Base-by-base conservation (phyloP, 257 asterid species). In the Nicotiana sylvestris region DNA sequence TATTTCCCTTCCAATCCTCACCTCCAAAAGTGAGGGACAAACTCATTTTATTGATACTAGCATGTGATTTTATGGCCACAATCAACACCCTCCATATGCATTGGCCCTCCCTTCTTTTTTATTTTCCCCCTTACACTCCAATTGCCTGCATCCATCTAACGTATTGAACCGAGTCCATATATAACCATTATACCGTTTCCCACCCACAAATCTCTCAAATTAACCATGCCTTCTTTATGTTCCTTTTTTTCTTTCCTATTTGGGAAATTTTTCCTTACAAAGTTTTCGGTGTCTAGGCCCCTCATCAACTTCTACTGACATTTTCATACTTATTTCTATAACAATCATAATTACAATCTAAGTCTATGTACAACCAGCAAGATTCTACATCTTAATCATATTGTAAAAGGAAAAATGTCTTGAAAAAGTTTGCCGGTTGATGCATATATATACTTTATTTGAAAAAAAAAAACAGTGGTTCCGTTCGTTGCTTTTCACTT, bases 21-120 rank as follows among this genome's bases (percentile, higher is more conserved):
- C 88, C 85, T 85, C 82, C 88, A 86, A 89, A 89, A 90, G 95
- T 89, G 90, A 86, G 89, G 82, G 94, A 92, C 95, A 89, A 86
- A 88, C 92, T 91, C 91, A 88, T 90, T 87, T 85, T 83, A 78
- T 83, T 76, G 83, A 82, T 81, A 86, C 61, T 87, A 89, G 82
- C 94, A 90, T 86, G 94, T 91, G 93, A 88, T 69, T 85, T 79
- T 86, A 86, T 84, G 87, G 87, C 87, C 88, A 85, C 83, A 86
- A 74, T 82, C 81, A 55, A 83, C 81, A 82, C 74, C 84, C 81
- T 79, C 78, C 87, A 82, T 86, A 67, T 84, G 88, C 39, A 85
- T 84, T 90, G 90, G 84, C 85, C 83, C 80, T 85, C 88, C 37
- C 60, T 85, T 68, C 13, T 58, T 84, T 76, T 78, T 56, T 56